These are phyloP conservation scores for Suillus clintonianus DNA, from an alignment of 768 basidiomycete genomes.

Conservation along the genomic window DNA sequence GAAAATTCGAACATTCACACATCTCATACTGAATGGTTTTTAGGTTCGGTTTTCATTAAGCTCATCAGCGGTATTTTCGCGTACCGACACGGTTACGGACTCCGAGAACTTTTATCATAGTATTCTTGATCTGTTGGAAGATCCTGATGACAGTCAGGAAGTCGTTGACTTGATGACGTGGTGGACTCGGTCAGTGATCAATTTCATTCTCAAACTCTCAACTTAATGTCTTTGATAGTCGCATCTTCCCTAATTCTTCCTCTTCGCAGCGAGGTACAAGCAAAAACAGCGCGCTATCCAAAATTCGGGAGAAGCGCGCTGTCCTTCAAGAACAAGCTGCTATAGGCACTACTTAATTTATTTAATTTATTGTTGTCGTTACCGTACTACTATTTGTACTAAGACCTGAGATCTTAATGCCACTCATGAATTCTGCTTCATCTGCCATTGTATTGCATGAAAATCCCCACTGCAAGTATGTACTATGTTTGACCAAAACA, in stretches of 20 bases:
- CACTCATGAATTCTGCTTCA: too few species aligned
- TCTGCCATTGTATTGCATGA: too few species aligned
- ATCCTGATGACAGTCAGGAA: slow-evolving; percentile 19
- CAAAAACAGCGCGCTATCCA: slow-evolving; percentile 3
- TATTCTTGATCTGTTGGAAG: slow-evolving; percentile 19
- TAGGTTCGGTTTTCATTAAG: slow-evolving; percentile 20
- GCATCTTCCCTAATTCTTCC: slow-evolving; percentile 6
- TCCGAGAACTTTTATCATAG: slow-evolving; percentile 23
- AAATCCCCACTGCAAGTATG: too few species aligned
- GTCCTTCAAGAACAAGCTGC: too few species aligned
- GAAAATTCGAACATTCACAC: too few species aligned
- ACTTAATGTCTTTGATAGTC: neutral
- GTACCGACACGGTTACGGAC: slow-evolving; percentile 21
- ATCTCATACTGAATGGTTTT: too few species aligned
- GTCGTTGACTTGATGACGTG: slow-evolving; percentile 15
- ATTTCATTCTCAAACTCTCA: slow-evolving; percentile 1
- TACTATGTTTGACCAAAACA: too few species aligned
- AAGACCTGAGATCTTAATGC: too few species aligned
- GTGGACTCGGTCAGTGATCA: slow-evolving; percentile 17
- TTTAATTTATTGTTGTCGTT: too few species aligned
- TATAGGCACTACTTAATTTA: too few species aligned
- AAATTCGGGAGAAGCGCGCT: slow-evolving; percentile 4
- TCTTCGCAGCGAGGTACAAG: neutral
- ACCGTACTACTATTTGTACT: too few species aligned
- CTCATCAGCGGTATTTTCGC: slow-evolving; percentile 16